Evolutionary conservation across 768 basidiomycete species (phyloP).

Genomic region (Mycena olivaceomarginata): DNA sequence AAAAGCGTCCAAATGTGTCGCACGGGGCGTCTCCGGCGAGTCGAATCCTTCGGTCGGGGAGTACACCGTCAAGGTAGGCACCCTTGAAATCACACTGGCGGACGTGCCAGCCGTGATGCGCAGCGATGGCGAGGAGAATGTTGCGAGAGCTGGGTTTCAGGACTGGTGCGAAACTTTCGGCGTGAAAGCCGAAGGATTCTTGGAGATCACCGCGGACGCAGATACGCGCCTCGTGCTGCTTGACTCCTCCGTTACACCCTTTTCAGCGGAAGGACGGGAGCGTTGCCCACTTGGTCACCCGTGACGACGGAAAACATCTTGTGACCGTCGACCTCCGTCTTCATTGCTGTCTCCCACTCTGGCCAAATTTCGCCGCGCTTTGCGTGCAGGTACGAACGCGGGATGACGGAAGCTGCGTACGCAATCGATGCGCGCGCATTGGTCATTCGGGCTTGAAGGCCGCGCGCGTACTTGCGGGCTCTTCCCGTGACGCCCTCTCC

Average conservation of each 20-base stretch:
- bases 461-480: too few species aligned
- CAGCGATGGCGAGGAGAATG: constrained; percentile 53
- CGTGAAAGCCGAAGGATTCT: constrained; percentile 58
- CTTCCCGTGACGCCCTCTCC: too few species aligned
- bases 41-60: constrained; percentile 50
- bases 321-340: too few species aligned
- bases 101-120: constrained; percentile 50
- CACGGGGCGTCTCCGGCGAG: constrained; percentile 9
- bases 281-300: too few species aligned
- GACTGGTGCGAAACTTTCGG: too few species aligned
- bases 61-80: too few species aligned
- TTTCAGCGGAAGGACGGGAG: too few species aligned
- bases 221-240: constrained; percentile 49
- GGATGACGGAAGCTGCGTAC: too few species aligned
- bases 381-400: constrained; percentile 44
- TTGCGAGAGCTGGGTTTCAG: constrained; percentile 45
- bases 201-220: constrained; percentile 63
- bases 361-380: constrained; percentile 45
- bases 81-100: constrained; percentile 49
- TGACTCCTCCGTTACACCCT: too few species aligned
- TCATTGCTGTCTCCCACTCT: background rate
- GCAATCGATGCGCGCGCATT: too few species aligned
- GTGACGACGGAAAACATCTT: too few species aligned
- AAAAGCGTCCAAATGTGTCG: constrained; percentile 41
- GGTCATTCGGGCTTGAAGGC: too few species aligned